Percentiles rank a stretch among this genome's conserved stretches.
Evolutionary conservation across 164 flowering plant genomes (phyloP).

Genomic region (Nelumbo lutea): DNA sequence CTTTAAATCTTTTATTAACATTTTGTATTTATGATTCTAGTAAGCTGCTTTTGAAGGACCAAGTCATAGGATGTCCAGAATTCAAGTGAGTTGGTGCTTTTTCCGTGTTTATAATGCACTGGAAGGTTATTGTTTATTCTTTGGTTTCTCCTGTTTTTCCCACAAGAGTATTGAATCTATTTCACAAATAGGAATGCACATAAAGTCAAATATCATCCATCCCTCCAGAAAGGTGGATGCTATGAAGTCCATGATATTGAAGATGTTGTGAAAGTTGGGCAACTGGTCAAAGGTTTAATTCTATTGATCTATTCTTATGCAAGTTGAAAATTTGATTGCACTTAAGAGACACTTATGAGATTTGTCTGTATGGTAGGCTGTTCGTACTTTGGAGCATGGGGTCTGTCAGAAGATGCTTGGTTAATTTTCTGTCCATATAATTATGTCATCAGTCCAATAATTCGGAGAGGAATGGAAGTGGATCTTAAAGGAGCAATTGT

Average conservation of each 20-base stretch:
- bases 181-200: slow-evolving; percentile 50
- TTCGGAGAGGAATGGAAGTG: slow-evolving; percentile 84
- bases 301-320: slow-evolving; percentile 7
- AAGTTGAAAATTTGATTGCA: slow-evolving; percentile 10
- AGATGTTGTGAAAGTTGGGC: slow-evolving; percentile 92
- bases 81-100: slow-evolving; percentile 56
- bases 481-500: slow-evolving; percentile 73
- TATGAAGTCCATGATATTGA: slow-evolving; percentile 93
- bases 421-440: slow-evolving; percentile 90
- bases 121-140: neutral
- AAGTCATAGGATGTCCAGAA: slow-evolving; percentile 47
- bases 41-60: slow-evolving; percentile 60
- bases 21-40: slow-evolving; percentile 31
- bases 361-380: slow-evolving; percentile 53
- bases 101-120: neutral
- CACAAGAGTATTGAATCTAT: neutral
- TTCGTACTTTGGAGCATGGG: slow-evolving; percentile 88
- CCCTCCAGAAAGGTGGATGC: slow-evolving; percentile 82
- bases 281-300: slow-evolving; percentile 55
- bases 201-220: slow-evolving; percentile 68
- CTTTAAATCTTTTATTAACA: slow-evolving; percentile 14
- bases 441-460: slow-evolving; percentile 72
- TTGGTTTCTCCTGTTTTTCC: neutral
- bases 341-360: neutral
- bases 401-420: slow-evolving; percentile 79